Evolutionary conservation across 2,329 filamentous ascomycete species (phyloP).

Genomic region (Sclerotinia sclerotiorum): DNA sequence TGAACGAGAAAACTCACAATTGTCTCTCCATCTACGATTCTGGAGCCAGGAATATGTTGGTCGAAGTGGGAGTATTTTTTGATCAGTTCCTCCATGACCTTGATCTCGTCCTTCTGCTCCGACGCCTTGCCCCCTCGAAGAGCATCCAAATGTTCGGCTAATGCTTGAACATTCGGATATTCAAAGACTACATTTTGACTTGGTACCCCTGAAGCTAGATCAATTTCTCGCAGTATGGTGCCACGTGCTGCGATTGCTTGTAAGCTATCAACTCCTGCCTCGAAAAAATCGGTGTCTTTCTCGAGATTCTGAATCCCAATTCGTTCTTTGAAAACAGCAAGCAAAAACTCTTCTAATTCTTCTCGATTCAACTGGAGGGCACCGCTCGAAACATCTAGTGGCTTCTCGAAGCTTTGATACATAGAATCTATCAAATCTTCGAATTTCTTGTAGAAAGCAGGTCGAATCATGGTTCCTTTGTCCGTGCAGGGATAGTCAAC

Average conservation of each 20-base stretch:
- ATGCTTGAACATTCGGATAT: conserved; percentile 49
- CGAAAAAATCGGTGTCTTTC: conserved; percentile 57
- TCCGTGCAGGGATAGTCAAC: conserved; percentile 50
- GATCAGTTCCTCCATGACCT: conserved; percentile 49
- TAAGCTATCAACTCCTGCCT: conserved; percentile 57
- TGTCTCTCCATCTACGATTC: conserved; percentile 27
- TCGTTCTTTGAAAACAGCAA: conserved; percentile 17
- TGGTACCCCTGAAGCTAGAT: conserved; percentile 48
- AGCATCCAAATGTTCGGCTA: conserved; percentile 49
- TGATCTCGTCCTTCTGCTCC: conserved; percentile 36
- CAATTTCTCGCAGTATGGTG: conserved; percentile 51
- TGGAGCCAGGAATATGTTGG: conserved; percentile 27
- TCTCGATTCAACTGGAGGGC: conserved; percentile 8
- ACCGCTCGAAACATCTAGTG: conserved; percentile 3
- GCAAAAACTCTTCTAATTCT: conserved; percentile 24
- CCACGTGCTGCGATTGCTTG: conserved; percentile 56
- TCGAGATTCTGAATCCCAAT: conserved; percentile 21
- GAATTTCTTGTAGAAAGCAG: conserved; percentile 49
- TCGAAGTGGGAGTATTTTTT: conserved; percentile 45
- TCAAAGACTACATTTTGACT: conserved; percentile 62
- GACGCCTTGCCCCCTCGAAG: conserved; percentile 44
- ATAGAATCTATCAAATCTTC: conserved; percentile 45
- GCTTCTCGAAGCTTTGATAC: conserved; percentile 36
- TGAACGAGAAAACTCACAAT: conserved; percentile 23
- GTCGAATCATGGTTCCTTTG: conserved; percentile 55